Percentiles rank a stretch among this genome's conserved stretches.
Evolutionary conservation across 257 asterid species (phyloP).

Genomic region (Solanum dulcamara): DNA sequence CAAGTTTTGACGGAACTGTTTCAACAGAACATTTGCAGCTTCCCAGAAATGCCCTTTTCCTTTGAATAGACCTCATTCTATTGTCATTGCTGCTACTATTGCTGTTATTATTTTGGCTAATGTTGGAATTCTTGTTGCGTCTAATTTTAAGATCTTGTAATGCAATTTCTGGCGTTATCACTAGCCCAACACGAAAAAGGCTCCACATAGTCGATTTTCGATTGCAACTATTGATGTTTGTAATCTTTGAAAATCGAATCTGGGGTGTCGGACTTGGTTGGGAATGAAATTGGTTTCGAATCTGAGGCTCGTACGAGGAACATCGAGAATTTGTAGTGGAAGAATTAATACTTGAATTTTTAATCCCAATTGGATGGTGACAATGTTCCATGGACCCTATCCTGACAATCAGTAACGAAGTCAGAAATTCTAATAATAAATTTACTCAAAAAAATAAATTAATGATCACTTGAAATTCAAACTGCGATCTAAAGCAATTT

Average conservation of each 20-base stretch:
- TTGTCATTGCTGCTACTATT: no score
- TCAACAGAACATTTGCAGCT: conserved; percentile 62
- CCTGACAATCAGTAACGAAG: conserved; percentile 5
- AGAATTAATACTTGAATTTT: conserved; percentile 24
- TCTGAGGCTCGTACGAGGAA: neutral
- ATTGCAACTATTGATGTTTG: neutral
- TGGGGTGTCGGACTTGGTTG: conserved; percentile 79
- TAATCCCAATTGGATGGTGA: conserved; percentile 30
- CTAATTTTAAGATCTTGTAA: conserved; percentile 44
- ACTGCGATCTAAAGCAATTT: neutral
- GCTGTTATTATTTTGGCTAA: conserved; percentile 41
- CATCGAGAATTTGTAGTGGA: neutral
- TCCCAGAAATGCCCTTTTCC: conserved; percentile 15
- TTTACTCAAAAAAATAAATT: neutral
- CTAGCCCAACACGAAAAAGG: conserved; percentile 47
- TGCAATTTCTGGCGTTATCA: conserved; percentile 56
- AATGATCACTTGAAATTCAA: neutral
- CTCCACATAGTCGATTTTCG: conserved; percentile 31
- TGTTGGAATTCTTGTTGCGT: conserved; percentile 3
- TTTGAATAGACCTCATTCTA: neutral
- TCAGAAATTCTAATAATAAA: neutral
- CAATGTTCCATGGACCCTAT: conserved; percentile 44
- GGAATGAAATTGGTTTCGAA: conserved; percentile 45
- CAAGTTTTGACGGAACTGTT: conserved; percentile 15
- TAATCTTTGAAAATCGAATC: conserved; percentile 18